These are phyloP conservation scores for Fistulinella cinereoalba DNA, from an alignment of 1,284 basidiomycete genomes.

Conservation along the genomic window DNA sequence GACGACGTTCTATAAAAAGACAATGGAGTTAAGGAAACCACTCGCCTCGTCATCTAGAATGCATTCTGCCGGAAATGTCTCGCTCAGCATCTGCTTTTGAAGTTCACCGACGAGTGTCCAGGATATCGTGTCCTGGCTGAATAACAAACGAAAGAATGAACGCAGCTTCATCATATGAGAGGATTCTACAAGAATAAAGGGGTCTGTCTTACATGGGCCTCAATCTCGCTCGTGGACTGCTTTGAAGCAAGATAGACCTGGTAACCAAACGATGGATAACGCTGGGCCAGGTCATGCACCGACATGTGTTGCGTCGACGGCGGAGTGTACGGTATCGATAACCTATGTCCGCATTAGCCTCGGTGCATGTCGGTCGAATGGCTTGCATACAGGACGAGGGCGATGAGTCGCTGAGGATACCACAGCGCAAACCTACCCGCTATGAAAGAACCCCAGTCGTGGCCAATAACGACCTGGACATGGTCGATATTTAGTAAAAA, in stretches of 20 bases:
- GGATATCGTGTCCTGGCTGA: neutral
- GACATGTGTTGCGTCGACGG: constrained; percentile 48
- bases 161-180: constrained; percentile 16
- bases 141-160: constrained; percentile 18
- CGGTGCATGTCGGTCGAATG: neutral
- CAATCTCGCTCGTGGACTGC: constrained; percentile 49
- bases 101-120: constrained; percentile 7
- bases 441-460: constrained; percentile 68
- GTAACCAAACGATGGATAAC: constrained; percentile 58
- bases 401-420: constrained; percentile 57
- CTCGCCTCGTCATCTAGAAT: constrained; percentile 23
- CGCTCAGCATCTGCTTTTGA: constrained; percentile 5
- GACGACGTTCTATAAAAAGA: neutral
- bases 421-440: constrained; percentile 64
- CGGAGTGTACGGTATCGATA: constrained; percentile 62
- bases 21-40: neutral
- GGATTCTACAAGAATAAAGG: too few species aligned
- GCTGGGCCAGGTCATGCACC: constrained; percentile 47
- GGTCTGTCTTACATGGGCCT: constrained; percentile 43
- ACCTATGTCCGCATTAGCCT: constrained; percentile 34
- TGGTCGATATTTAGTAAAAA: constrained; percentile 1
- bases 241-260: constrained; percentile 59
- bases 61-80: constrained; percentile 6
- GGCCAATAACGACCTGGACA: constrained; percentile 61
- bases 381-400: constrained; percentile 52